These are phyloP conservation scores for Lentinus polychrous DNA, from an alignment of 1,284 basidiomycete genomes.

Conservation along the genomic window DNA sequence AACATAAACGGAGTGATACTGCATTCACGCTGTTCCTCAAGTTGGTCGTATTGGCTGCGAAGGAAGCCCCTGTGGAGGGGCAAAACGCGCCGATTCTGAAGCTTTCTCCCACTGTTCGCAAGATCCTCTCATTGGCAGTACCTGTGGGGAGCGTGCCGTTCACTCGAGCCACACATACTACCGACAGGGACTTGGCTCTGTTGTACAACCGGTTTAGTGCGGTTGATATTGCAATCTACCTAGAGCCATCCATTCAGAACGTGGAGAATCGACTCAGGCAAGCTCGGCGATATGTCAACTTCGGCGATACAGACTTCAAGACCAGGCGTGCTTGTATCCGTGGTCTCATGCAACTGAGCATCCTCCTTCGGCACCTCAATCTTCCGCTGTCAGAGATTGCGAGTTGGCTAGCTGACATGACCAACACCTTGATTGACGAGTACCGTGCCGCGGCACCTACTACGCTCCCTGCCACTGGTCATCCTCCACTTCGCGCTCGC, in stretches of 20 bases:
- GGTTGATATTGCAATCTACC: slow-evolving; percentile 69
- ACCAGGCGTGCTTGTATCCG: slow-evolving; percentile 72
- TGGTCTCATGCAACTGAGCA: slow-evolving; percentile 71
- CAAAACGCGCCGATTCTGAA: slow-evolving; percentile 13
- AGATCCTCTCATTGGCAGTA: slow-evolving; percentile 73
- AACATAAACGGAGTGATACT: slow-evolving; percentile 54
- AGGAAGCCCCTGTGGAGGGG: slow-evolving; percentile 22
- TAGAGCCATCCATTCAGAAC: slow-evolving; percentile 51
- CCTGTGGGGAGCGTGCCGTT: slow-evolving; percentile 72
- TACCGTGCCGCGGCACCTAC: slow-evolving; percentile 25
- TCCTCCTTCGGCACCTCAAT: slow-evolving; percentile 56
- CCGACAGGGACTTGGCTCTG: slow-evolving; percentile 62
- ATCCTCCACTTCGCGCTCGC: slow-evolving; percentile 6
- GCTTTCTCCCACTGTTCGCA: slow-evolving; percentile 39
- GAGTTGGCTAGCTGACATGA: slow-evolving; percentile 66
- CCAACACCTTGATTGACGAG: slow-evolving; percentile 54
- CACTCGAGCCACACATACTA: slow-evolving; percentile 47
- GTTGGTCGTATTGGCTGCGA: slow-evolving; percentile 56
- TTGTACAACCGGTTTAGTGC: slow-evolving; percentile 84
- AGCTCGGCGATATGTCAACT: slow-evolving; percentile 64
- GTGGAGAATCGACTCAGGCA: slow-evolving; percentile 50
- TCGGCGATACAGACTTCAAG: slow-evolving; percentile 61
- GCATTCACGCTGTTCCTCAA: slow-evolving; percentile 81
- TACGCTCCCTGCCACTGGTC: slow-evolving; percentile 7
- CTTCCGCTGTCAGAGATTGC: slow-evolving; percentile 51